Percentiles rank a stretch among this genome's conserved stretches.
These are phyloP conservation scores for Eragrostis tef DNA, from an alignment of 202 grass and related monocot species.

Conservation along the genomic window DNA sequence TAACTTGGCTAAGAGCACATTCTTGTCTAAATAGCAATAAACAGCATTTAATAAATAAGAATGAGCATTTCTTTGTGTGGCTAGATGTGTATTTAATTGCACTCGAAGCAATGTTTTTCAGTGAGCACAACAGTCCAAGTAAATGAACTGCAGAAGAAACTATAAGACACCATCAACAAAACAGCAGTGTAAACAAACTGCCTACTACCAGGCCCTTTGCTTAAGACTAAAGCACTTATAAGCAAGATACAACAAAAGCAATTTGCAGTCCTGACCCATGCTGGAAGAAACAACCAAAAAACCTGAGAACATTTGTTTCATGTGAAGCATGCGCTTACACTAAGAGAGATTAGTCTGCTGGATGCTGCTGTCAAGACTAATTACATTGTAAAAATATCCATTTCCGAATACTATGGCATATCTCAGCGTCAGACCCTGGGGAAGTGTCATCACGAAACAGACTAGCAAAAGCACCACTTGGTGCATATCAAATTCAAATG, in stretches of 20 bases:
- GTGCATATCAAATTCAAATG: constrained; percentile 48
- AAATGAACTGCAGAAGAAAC: constrained; percentile 20
- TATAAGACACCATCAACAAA: constrained; percentile 8
- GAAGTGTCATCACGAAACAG: constrained; percentile 48
- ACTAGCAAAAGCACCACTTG: constrained; percentile 53
- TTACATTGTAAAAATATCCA: constrained; percentile 76
- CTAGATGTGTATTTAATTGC: no score
- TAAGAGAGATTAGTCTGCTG: constrained; percentile 62
- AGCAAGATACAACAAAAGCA: constrained; percentile 47
- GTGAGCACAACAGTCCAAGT: constrained; percentile 17
- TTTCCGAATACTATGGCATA: constrained; percentile 56
- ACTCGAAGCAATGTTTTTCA: constrained; percentile 36
- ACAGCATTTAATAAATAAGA: constrained; percentile 2
- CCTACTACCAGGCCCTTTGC: constrained; percentile 16
- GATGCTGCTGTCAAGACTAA: constrained; percentile 73
- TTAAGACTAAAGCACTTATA: constrained; percentile 25
- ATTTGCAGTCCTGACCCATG: constrained; percentile 42
- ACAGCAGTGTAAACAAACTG: constrained; percentile 10
- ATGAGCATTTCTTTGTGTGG: constrained; percentile 17
- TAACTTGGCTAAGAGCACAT: background rate
- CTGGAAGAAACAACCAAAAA: constrained; percentile 40
- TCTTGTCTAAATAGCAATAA: constrained; percentile 35
- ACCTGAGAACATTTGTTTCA: constrained; percentile 49
- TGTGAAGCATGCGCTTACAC: constrained; percentile 68
- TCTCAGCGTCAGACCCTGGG: constrained; percentile 43